Evolutionary conservation across 148 eudicot species (phyloP), one percentile per base, ranked within the genome.

Genomic region (Limonium bicolor): DNA sequence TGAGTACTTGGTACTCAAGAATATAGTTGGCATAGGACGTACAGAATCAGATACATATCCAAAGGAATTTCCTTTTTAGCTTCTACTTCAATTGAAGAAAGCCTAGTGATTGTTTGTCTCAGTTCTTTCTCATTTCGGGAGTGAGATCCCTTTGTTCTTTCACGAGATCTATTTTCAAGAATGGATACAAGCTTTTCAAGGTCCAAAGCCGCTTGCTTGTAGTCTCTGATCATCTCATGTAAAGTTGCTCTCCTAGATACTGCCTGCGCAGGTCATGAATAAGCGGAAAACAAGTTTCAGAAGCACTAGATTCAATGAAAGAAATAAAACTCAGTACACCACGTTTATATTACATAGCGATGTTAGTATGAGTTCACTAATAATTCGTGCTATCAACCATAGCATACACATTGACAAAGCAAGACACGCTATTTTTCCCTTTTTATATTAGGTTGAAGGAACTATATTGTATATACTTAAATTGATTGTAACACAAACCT

Each of bases 181-280:
- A 80, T 61, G 58, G 74, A 64, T 14, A 70, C 49, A 38, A 74
- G 54, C 69, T 66, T 74, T 60, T 62, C 67, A 51, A 80, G 71
- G 56, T 88, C 97, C 58, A 36, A 29, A 36, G 71, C 70, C 41
- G 94, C 81, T 55, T 77, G 86, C 53, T 61, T 71, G 58, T 77
- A 80, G 65, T 85, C 95, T 70, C 92, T 72, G 46, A 85, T 80
- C 78, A 65, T 67, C 56, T 80, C 92, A 65, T 77, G 70, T 56
- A 80, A 63, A 17, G 86, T 85, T 33, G 92, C 82, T 64, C 92
- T 72, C 68, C 95, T 74, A 18, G 80, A 80, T 50, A 85, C 68
- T 36, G 86, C 95, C 95, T 85, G 69, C 44, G 50, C 22, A 55
- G 11, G 39, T 32, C 31, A 14, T 23, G 31, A 43, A 25, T 12